Conservation (phyloP, 2,329 filamentous ascomycete species). For the Colletotrichum cereale region DNA sequence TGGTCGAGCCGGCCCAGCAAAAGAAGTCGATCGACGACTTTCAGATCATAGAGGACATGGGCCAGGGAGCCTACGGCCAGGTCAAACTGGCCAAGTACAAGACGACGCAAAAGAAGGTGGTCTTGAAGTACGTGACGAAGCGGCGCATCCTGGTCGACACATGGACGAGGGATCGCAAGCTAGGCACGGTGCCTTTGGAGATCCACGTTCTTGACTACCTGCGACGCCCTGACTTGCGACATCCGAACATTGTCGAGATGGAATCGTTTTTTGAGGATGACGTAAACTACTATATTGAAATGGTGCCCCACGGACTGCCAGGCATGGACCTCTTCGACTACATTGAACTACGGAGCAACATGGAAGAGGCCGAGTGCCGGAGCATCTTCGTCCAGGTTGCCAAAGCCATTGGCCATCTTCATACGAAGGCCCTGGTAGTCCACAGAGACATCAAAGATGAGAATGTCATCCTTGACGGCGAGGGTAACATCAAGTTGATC, state of each 20-base stretch:
- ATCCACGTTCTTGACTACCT: constrained; percentile 98
- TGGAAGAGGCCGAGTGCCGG: constrained; percentile 93
- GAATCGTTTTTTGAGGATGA: constrained; percentile 82
- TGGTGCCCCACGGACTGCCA: constrained; percentile 92
- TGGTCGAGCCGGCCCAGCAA: constrained; percentile 51
- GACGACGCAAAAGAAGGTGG: constrained; percentile 83
- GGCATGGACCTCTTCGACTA: constrained; percentile 99
- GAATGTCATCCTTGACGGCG: constrained; percentile 95
- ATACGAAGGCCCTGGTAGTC: constrained; percentile 90
- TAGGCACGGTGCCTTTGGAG: constrained; percentile 95
- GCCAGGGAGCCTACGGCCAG: constrained; percentile 96
- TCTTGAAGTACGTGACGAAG: constrained; percentile 98
- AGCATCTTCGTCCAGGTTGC: constrained; percentile 97
- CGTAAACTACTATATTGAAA: constrained; percentile 98
- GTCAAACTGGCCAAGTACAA: constrained; percentile 95
- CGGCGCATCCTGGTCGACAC: constrained; percentile 96
- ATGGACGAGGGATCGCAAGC: constrained; percentile 92
- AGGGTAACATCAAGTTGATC: constrained; percentile 95
- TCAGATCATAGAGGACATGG: constrained; percentile 96
- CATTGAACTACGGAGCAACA: constrained; percentile 94
- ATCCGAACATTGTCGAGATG: constrained; percentile 81
- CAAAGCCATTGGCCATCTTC: constrained; percentile 88
- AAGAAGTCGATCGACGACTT: constrained; percentile 95
- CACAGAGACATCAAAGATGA: constrained; percentile 99
- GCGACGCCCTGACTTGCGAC: constrained; percentile 75